Conservation (phyloP, 176 grass and related monocot species). For the Eremochloa ophiuroides region DNA sequence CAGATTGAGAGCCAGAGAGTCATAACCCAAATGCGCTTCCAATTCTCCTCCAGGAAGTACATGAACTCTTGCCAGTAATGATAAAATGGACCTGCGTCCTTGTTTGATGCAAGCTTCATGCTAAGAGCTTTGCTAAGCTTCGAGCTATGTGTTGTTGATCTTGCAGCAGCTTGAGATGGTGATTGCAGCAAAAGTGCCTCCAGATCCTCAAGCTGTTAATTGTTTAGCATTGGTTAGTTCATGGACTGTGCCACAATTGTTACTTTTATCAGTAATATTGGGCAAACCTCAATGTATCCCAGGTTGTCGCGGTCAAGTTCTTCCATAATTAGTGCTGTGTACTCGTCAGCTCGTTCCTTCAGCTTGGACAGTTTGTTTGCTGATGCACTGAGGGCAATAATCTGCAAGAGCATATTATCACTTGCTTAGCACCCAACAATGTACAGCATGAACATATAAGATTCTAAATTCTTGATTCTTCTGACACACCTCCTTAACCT, state of each 20-base stretch:
- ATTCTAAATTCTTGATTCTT: neutral
- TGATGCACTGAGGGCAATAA: conserved; percentile 84
- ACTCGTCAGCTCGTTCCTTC: conserved; percentile 80
- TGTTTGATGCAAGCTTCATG: conserved; percentile 62
- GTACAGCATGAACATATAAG: neutral
- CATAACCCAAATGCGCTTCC: conserved; percentile 88
- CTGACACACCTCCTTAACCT: conserved; percentile 78
- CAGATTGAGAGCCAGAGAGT: conserved; percentile 71
- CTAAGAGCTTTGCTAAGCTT: conserved; percentile 89
- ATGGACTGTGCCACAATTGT: neutral
- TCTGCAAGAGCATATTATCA: conserved; percentile 37
- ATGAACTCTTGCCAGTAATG: conserved; percentile 49
- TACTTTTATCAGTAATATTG: neutral
- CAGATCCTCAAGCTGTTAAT: conserved; percentile 65
- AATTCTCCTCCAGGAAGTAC: conserved; percentile 87
- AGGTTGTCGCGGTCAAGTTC: conserved; percentile 69
- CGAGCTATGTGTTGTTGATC: conserved; percentile 58
- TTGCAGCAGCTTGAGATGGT: conserved; percentile 47
- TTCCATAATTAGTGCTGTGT: conserved; percentile 85
- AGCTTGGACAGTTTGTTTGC: conserved; percentile 94
- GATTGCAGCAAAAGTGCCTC: conserved; percentile 71
- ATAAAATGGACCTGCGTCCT: conserved; percentile 34
- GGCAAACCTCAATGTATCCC: conserved; percentile 74
- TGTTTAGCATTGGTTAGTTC: conserved; percentile 5
- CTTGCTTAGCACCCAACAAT: neutral